A percentile compares a stretch with the other conserved stretches of the same genome.
Evolutionary conservation across 2,329 filamentous ascomycete species (phyloP).

Genomic region (Aureobasidium sp.): DNA sequence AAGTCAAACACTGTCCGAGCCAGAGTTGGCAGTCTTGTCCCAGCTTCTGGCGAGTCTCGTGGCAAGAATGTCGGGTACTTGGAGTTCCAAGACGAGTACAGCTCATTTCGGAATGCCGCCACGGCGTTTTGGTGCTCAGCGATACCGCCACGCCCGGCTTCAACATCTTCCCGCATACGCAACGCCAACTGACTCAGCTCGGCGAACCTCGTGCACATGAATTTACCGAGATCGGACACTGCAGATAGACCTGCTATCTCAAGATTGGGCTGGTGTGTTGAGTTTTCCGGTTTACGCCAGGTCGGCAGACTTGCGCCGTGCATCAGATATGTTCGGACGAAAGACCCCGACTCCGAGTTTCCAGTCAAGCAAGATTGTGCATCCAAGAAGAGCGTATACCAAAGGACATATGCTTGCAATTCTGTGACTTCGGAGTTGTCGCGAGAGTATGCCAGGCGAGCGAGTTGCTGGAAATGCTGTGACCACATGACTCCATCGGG

Average conservation of each 20-base stretch:
- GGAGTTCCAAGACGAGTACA: constrained; percentile 23
- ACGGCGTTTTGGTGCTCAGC: constrained; percentile 9
- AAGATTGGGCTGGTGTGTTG: not conserved
- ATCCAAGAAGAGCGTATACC: constrained; percentile 50
- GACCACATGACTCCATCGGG: constrained; percentile 45
- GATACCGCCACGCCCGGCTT: not conserved
- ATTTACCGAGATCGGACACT: not conserved
- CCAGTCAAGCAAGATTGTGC: constrained; percentile 14
- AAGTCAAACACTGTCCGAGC: constrained; percentile 34
- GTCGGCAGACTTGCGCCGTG: constrained; percentile 4
- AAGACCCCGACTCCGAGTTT: constrained; percentile 14
- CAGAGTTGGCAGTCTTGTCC: constrained; percentile 27
- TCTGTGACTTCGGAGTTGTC: not conserved
- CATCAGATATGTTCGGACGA: constrained; percentile 9
- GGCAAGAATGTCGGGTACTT: constrained; percentile 22
- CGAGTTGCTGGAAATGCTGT: constrained; percentile 46
- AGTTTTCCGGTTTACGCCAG: not conserved
- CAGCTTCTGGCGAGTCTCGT: constrained; percentile 20
- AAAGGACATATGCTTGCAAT: constrained; percentile 46
- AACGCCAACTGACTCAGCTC: constrained; percentile 3
- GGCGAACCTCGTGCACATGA: not conserved
- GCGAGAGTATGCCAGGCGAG: constrained; percentile 34
- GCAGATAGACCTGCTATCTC: not conserved
- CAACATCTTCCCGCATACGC: constrained; percentile 1
- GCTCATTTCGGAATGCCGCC: constrained; percentile 22